Evolutionary conservation across 805 yeast genomes (phyloP).

Genomic region (Kuraishia borneana): DNA sequence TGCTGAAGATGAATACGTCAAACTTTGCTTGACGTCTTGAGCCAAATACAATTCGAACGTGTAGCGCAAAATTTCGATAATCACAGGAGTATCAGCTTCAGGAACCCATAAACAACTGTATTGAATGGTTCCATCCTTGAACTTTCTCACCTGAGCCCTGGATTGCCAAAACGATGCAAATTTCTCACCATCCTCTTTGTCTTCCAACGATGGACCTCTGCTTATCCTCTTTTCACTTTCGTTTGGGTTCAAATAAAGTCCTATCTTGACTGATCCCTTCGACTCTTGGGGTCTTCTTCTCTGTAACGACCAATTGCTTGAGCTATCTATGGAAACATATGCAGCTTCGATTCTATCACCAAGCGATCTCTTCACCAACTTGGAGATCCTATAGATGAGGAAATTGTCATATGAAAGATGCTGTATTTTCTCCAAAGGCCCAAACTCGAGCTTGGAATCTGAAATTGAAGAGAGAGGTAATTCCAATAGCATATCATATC

Average conservation of each 20-base stretch:
- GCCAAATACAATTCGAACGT: conserved; percentile 52
- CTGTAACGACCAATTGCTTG: conserved; percentile 24
- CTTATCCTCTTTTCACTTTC: conserved; percentile 77
- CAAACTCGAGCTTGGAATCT: conserved; percentile 35
- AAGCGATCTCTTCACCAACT: conserved; percentile 44
- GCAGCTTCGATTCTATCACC: conserved; percentile 35
- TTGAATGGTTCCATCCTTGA: conserved; percentile 83
- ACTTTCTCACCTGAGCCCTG: conserved; percentile 76
- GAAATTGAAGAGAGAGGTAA: conserved; percentile 33
- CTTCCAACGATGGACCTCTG: conserved; percentile 69
- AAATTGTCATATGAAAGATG: conserved; percentile 61
- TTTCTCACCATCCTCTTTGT: conserved; percentile 40
- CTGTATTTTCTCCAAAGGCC: conserved; percentile 62
- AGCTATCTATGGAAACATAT: conserved; percentile 7
- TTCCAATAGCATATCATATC: conserved; percentile 54
- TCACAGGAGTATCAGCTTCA: conserved; percentile 47
- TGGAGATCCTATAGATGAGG: conserved; percentile 47
- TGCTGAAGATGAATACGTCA: conserved; percentile 25
- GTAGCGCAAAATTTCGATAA: conserved; percentile 52
- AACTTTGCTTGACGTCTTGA: conserved; percentile 24
- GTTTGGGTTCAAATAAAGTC: conserved; percentile 56
- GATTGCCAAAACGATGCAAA: conserved; percentile 88
- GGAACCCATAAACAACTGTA: conserved; percentile 86
- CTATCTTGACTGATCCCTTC: conserved; percentile 25
- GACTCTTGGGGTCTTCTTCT: conserved; percentile 39